Evolutionary conservation across 768 basidiomycete genomes (phyloP).

Genomic region (Boletus huronensis): DNA sequence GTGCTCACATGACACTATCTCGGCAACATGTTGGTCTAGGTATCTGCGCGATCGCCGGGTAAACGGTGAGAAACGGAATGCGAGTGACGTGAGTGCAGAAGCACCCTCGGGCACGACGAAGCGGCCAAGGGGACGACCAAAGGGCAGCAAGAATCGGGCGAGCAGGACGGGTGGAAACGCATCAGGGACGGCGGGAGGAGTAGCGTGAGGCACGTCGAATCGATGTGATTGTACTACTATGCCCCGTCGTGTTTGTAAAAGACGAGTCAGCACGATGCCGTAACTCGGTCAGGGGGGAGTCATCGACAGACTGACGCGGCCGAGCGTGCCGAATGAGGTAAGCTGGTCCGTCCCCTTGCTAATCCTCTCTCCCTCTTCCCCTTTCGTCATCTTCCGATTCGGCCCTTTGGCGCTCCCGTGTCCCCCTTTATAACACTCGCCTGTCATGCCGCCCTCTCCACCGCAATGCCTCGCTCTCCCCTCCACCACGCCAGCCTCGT

Average conservation of each 20-base stretch:
- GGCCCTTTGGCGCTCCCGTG: constrained; percentile 30
- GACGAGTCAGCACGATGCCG: too few species aligned
- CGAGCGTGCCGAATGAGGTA: too few species aligned
- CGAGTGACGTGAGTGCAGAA: constrained; percentile 28
- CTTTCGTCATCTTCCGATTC: constrained; percentile 33
- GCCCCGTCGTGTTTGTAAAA: too few species aligned
- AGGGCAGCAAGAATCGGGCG: constrained; percentile 61
- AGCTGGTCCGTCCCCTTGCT: constrained; percentile 19
- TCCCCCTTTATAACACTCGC: constrained; percentile 31
- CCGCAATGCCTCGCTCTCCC: constrained; percentile 28
- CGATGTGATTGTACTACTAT: too few species aligned
- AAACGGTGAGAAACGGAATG: constrained; percentile 41
- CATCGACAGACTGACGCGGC: too few species aligned
- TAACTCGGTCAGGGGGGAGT: too few species aligned
- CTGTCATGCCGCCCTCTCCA: constrained; percentile 8
- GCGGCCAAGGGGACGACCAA: constrained; percentile 62
- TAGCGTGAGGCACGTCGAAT: not conserved
- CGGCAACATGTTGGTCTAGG: constrained; percentile 32
- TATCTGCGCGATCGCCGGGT: constrained; percentile 63
- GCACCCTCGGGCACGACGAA: constrained; percentile 35
- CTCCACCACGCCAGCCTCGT: constrained; percentile 54
- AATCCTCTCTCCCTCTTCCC: constrained; percentile 27
- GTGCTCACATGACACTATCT: constrained; percentile 11
- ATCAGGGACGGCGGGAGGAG: constrained; percentile 3
- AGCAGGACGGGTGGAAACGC: constrained; percentile 18